These are phyloP conservation scores for Aaosphaeria arxii DNA, from an alignment of 2,329 filamentous ascomycete species.

Conservation along the genomic window DNA sequence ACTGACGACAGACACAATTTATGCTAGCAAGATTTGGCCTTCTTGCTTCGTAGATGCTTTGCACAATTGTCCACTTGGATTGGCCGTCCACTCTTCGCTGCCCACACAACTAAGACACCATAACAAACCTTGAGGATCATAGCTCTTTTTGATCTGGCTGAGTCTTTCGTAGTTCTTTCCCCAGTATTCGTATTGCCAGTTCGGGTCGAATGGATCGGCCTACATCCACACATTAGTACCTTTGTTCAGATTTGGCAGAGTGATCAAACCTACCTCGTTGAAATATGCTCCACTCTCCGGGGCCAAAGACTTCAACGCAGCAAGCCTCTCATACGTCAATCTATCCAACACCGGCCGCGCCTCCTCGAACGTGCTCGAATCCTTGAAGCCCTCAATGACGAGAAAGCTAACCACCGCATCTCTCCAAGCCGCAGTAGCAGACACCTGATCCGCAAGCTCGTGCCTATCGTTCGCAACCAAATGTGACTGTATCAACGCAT, in stretches of 20 bases:
- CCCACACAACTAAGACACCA: conserved; percentile 26
- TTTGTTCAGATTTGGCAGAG: neutral
- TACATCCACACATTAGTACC: neutral
- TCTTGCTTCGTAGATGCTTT: neutral
- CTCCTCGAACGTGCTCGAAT: conserved; percentile 3
- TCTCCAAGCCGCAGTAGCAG: conserved; percentile 25
- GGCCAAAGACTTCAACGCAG: conserved; percentile 11
- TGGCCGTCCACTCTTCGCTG: conserved; percentile 19
- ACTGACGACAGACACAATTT: no score
- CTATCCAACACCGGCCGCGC: conserved; percentile 1
- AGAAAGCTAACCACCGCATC: conserved; percentile 18
- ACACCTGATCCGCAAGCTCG: neutral
- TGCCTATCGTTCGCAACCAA: conserved; percentile 1
- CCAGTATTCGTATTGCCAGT: conserved; percentile 24
- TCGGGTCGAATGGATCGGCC: conserved; percentile 17
- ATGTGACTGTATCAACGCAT: neutral
- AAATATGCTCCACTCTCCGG: conserved; percentile 26
- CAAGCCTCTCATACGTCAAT: conserved; percentile 13
- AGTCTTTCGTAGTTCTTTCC: conserved; percentile 16
- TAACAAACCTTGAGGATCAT: conserved; percentile 18
- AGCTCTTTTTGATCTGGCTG: conserved; percentile 14
- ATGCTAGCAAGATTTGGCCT: no score
- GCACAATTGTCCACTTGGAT: conserved; percentile 16
- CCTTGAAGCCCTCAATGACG: conserved; percentile 11
- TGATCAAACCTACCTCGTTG: conserved; percentile 14